Conservation (phyloP, 257 asterid genomes). For the Nemophila menziesii region DNA sequence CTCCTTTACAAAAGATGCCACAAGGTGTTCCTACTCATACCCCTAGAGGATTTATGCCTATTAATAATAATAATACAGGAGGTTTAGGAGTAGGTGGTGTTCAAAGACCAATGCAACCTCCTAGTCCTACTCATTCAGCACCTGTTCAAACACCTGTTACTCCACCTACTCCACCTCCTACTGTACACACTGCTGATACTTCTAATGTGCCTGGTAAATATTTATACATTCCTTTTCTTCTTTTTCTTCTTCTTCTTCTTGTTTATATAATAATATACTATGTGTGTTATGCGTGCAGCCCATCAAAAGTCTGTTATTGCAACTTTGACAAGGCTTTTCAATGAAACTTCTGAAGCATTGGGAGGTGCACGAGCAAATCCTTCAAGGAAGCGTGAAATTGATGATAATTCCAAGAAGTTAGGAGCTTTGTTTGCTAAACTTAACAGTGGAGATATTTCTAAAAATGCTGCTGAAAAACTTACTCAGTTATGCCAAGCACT, state of each 20-base stretch:
- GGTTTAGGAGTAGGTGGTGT: too few species aligned
- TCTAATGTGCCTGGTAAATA: slow-evolving; percentile 90
- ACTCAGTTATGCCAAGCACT: slow-evolving; percentile 84
- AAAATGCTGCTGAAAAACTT: slow-evolving; percentile 88
- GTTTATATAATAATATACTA: slow-evolving; percentile 12
- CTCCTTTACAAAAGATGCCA: slow-evolving; percentile 46
- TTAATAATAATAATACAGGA: slow-evolving; percentile 32
- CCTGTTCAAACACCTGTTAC: slow-evolving; percentile 49
- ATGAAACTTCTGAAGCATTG: slow-evolving; percentile 79
- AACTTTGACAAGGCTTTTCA: slow-evolving; percentile 74
- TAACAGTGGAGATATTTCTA: slow-evolving; percentile 77
- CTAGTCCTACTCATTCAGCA: slow-evolving; percentile 58
- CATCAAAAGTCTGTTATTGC: slow-evolving; percentile 77
- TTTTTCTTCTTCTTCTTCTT: too few species aligned
- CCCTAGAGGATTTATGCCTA: slow-evolving; percentile 61
- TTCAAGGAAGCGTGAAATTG: slow-evolving; percentile 86
- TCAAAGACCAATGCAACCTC: slow-evolving; percentile 63
- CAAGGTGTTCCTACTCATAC: slow-evolving; percentile 47
- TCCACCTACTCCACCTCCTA: slow-evolving; percentile 91
- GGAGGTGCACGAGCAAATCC: slow-evolving; percentile 92
- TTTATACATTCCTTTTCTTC: too few species aligned
- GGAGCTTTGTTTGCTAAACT: slow-evolving; percentile 80
- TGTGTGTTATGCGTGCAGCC: too few species aligned
- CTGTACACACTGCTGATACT: slow-evolving; percentile 92
- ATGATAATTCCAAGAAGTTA: slow-evolving; percentile 82